Conservation (phyloP, 2,329 filamentous ascomycete genomes). For the Exophiala alcalophila region DNA sequence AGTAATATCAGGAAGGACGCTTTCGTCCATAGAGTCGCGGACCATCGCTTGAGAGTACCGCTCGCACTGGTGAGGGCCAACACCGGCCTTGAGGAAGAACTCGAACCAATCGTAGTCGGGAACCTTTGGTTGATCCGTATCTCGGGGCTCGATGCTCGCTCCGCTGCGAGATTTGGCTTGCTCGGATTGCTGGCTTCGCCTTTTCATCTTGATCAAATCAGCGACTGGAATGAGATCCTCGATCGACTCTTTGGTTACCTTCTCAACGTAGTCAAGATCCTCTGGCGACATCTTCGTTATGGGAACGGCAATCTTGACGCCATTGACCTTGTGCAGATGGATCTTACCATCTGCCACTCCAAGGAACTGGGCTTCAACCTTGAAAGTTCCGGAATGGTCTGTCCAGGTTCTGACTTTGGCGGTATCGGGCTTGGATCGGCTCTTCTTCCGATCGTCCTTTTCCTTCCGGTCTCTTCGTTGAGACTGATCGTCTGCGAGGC, state of each 20-base stretch:
- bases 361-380: slow-evolving; percentile 94
- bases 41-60: slow-evolving; percentile 86
- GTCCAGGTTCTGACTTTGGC: slow-evolving; percentile 88
- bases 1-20: slow-evolving; percentile 84
- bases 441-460: slow-evolving; percentile 54
- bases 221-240: slow-evolving; percentile 91
- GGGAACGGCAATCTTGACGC: slow-evolving; percentile 96
- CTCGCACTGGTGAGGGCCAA: slow-evolving; percentile 89
- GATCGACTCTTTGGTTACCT: slow-evolving; percentile 77
- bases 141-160: slow-evolving; percentile 33
- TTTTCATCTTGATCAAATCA: slow-evolving; percentile 62
- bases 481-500: slow-evolving; percentile 66
- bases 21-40: slow-evolving; percentile 94
- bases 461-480: slow-evolving; percentile 66
- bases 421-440: slow-evolving; percentile 69
- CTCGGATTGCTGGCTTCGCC: slow-evolving; percentile 37
- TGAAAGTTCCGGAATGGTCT: slow-evolving; percentile 92
- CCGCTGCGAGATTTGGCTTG: slow-evolving; percentile 42
- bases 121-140: slow-evolving; percentile 26
- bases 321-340: slow-evolving; percentile 95
- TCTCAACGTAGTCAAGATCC: slow-evolving; percentile 93
- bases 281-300: slow-evolving; percentile 92
- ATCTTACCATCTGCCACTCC: slow-evolving; percentile 94
- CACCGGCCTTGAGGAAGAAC: slow-evolving; percentile 91
- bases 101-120: slow-evolving; percentile 97